Evolutionary conservation across 139 green algal genomes (phyloP).

Genomic region (Tetraselmis striata): DNA sequence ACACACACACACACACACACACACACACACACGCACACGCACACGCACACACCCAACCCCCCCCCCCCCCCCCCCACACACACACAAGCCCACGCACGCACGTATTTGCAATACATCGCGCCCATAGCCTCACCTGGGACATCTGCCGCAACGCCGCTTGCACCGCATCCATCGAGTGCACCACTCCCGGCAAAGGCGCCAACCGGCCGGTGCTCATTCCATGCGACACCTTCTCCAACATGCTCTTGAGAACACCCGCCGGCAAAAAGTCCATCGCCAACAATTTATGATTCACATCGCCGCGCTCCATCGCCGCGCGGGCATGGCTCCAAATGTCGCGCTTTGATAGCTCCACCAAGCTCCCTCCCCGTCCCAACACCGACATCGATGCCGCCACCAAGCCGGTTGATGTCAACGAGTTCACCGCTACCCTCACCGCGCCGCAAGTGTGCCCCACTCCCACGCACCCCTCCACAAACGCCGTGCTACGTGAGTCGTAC

Average conservation of each 20-base stretch:
- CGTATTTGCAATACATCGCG: too few species aligned
- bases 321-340: conserved; percentile 6
- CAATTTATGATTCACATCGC: conserved; percentile 4
- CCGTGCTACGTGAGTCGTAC: conserved; percentile 49
- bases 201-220: neutral
- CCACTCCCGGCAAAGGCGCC: conserved; percentile 6
- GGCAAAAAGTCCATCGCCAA: conserved; percentile 13
- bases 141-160: conserved; percentile 13
- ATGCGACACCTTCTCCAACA: neutral
- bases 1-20: too few species aligned
- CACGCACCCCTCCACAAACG: conserved; percentile 54
- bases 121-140: conserved; percentile 9
- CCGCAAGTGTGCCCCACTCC: conserved; percentile 3
- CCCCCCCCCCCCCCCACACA: too few species aligned
- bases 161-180: conserved; percentile 9
- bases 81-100: too few species aligned
- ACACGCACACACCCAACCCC: too few species aligned
- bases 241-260: neutral
- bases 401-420: conserved; percentile 8
- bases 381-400: conserved; percentile 7
- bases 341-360: conserved; percentile 13
- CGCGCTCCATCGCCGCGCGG: conserved; percentile 4
- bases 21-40: too few species aligned
- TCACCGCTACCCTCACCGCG: conserved; percentile 21
- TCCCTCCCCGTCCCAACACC: neutral